A percentile compares a stretch with the other conserved stretches of the same genome.
phyloP scores from a whole-genome alignment of 352 stramenopile species.

The Pythium scleroteichum region DNA sequence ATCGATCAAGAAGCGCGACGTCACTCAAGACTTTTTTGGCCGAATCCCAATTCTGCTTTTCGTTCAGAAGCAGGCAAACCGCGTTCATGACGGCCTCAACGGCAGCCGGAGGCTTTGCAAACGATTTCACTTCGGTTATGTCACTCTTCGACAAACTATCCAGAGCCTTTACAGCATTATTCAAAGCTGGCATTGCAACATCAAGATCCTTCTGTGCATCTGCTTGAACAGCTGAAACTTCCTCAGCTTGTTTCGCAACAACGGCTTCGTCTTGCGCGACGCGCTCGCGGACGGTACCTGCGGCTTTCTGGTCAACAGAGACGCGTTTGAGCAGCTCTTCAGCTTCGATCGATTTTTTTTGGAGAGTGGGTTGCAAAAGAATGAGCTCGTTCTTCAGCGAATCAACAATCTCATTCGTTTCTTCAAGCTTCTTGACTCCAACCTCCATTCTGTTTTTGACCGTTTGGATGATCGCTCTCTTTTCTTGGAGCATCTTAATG shows the following conservation, averaged over 20 bases:
- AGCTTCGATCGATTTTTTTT: conserved; percentile 89
- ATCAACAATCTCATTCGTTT: conserved; percentile 94
- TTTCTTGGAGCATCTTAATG: conserved; percentile 90
- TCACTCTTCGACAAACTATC: conserved; percentile 92
- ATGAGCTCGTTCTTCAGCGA: conserved; percentile 91
- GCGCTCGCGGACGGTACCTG: conserved; percentile 82
- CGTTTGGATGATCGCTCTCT: conserved; percentile 76
- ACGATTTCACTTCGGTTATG: conserved; percentile 94
- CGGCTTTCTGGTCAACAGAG: conserved; percentile 92
- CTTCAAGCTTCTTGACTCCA: conserved; percentile 92
- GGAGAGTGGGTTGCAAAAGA: conserved; percentile 90
- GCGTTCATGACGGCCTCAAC: conserved; percentile 95
- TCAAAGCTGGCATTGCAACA: conserved; percentile 90
- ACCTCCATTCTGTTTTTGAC: conserved; percentile 91
- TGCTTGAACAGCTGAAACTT: conserved; percentile 89
- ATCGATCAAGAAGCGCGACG: conserved; percentile 86
- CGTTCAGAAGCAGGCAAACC: conserved; percentile 92
- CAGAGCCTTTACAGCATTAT: conserved; percentile 88
- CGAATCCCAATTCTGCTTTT: conserved; percentile 92
- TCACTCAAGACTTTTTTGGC: conserved; percentile 92
- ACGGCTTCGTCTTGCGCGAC: conserved; percentile 91
- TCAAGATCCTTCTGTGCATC: conserved; percentile 94
- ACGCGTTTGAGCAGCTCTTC: conserved; percentile 92
- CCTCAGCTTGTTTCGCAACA: conserved; percentile 89
- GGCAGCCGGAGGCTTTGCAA: conserved; percentile 90